These are phyloP conservation scores for Eucalyptus grandis DNA, from an alignment of 345 rosid genomes.

Conservation along the genomic window DNA sequence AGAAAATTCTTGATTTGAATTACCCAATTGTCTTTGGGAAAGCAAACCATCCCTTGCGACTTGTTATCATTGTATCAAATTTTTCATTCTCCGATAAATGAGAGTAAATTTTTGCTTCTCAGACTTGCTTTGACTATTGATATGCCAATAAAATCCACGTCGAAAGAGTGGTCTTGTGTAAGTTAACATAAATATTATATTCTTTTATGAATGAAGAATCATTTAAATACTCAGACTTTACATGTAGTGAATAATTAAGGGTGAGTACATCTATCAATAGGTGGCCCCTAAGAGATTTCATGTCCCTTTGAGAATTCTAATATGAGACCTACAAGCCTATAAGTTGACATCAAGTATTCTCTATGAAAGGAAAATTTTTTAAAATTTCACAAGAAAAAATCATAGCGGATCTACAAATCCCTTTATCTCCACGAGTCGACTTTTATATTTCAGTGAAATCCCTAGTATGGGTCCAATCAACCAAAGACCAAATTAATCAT, in stretches of 20 bases:
- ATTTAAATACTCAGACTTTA: not conserved
- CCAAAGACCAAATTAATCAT: not conserved
- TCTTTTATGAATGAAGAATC: not conserved
- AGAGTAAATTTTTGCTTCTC: not conserved
- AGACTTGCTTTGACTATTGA: fast-evolving
- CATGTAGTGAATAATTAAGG: not conserved
- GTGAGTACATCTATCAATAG: not conserved
- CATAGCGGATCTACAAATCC: not conserved
- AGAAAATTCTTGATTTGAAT: not conserved
- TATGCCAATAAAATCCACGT: not conserved
- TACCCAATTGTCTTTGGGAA: not conserved
- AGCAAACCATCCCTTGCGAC: not conserved
- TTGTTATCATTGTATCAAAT: not conserved
- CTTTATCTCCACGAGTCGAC: not conserved
- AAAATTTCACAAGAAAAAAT: not conserved
- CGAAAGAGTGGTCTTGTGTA: not conserved
- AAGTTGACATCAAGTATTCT: not conserved
- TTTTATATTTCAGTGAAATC: not conserved
- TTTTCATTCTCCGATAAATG: not conserved
- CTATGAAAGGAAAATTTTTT: not conserved
- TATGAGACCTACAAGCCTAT: not conserved
- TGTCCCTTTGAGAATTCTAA: not conserved
- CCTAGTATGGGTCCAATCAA: not conserved
- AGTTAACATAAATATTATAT: not conserved
- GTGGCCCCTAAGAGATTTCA: not conserved